Percentiles rank a stretch among this genome's conserved stretches.
phyloP scores from a whole-genome alignment of 176 grass and related monocot species.

The Lolium rigidum region DNA sequence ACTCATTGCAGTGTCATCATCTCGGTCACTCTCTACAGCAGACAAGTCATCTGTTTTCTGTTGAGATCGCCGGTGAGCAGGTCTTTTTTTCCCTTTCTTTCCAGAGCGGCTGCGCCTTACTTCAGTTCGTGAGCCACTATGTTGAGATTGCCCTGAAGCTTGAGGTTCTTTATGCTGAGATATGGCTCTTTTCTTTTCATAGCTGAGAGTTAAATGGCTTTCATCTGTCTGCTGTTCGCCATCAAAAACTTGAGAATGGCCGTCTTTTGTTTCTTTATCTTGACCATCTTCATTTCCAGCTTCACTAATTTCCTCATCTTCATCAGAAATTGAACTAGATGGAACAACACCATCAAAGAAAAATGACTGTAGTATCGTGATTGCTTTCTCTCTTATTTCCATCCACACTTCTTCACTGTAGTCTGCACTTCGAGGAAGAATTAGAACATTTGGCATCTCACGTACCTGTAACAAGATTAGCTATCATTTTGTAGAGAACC shows the following conservation, averaged over 20 bases:
- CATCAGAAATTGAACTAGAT: slow-evolving; percentile 78
- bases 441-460: slow-evolving; percentile 99
- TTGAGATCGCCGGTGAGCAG: slow-evolving; percentile 76
- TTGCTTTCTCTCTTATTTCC: slow-evolving; percentile 96
- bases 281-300: slow-evolving; percentile 72
- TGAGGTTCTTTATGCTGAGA: slow-evolving; percentile 65
- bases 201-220: slow-evolving; percentile 70
- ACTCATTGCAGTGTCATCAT: slow-evolving; percentile 79
- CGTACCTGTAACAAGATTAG: slow-evolving; percentile 60
- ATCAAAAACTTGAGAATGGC: slow-evolving; percentile 50
- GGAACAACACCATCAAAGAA: slow-evolving; percentile 93
- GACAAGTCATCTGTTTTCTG: slow-evolving; percentile 80
- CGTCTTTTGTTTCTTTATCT: slow-evolving; percentile 62
- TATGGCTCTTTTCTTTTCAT: slow-evolving; percentile 65
- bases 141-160: slow-evolving; percentile 54
- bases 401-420: slow-evolving; percentile 99
- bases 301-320: slow-evolving; percentile 82
- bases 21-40: slow-evolving; percentile 70
- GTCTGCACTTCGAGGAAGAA: slow-evolving; percentile 92
- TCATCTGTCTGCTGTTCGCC: slow-evolving; percentile 62
- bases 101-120: slow-evolving; percentile 72
- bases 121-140: slow-evolving; percentile 66
- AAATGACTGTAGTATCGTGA: slow-evolving; percentile 89
- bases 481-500: background rate
- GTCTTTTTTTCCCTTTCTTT: slow-evolving; percentile 98